phyloP scores from a whole-genome alignment of 2,329 filamentous ascomycete genomes.

The Blastomyces silverae region DNA sequence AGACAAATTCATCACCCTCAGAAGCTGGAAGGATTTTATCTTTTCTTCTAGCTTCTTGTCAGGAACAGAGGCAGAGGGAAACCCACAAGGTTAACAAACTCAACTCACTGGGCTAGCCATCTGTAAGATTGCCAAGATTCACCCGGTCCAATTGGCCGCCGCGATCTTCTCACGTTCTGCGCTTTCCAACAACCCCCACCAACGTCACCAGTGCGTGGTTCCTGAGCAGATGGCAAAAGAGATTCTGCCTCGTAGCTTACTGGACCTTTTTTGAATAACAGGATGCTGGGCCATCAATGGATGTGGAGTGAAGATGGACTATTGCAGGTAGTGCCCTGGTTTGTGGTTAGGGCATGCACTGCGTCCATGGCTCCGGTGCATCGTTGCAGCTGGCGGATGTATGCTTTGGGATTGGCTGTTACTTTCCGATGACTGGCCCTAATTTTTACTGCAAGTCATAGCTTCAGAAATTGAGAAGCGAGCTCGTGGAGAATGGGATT shows the following conservation, averaged over 20 bases:
- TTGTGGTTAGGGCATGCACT: not conserved
- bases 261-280: not conserved
- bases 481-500: not conserved
- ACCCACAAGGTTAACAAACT: not conserved
- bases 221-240: not conserved
- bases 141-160: not conserved
- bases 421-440: not conserved
- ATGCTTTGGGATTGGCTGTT: not conserved
- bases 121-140: not conserved
- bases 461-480: not conserved
- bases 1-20: not conserved
- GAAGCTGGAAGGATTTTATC: not conserved
- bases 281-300: not conserved
- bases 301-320: no score
- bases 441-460: not conserved
- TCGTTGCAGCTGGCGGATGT: not conserved
- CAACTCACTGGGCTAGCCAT: not conserved
- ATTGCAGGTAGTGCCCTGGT: no score
- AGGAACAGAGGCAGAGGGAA: not conserved
- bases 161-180: not conserved
- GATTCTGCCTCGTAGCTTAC: not conserved
- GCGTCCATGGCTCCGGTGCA: not conserved
- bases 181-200: not conserved
- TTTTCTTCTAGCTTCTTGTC: not conserved
- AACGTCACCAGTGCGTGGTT: not conserved